Base-by-base conservation (phyloP, 2,329 filamentous ascomycete genomes). In the Trichophyton equinum region DNA sequence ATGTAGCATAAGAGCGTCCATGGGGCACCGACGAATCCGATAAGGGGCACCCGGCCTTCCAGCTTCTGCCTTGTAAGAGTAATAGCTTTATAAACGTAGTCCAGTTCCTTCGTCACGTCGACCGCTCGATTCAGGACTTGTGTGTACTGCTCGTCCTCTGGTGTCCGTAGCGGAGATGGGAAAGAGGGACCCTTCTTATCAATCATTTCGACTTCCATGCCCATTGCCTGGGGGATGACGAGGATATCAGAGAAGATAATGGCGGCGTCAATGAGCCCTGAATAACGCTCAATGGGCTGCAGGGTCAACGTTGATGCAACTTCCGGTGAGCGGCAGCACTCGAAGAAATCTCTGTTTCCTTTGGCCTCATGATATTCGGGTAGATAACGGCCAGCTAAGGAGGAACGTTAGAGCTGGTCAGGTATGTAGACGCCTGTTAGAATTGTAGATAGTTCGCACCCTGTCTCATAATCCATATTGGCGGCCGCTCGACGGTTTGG, bases 201-300 rank as follows among this genome's bases (percentile, higher is more conserved):
- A 9, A 97, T 81, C 94, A 99, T 99, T 74, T 97, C 88, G 30
- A 99, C 94, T n/a, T 82, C 81, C 94, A 99, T 99, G 0, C 94
- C 94, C 84, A 99, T 89, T 36, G 94, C 94, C 77, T 99, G 94
- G 0, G 94, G 94, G 64, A 99, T 91, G 53, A 99, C 94, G 42
- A 99, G 84, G 66, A 99, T 99, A 73, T 99, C 94, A 61, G 90
- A 96, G 81, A 99, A 99, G 74, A 99, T 99, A 70, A 99, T 99
- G 63, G 94, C 91, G 30, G 91, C 92, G 74, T 99, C 94, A 68
- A 99, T 84, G 64, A 99, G 85, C 49, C 91, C 91, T 47, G 82
- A 86, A 72, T 86, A 99, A 59, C 94, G 90, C 68, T 96, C 91
- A 69, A 99, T 86, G 59, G 94, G 94, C 75, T 99, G 94, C 30